Evolutionary conservation across 495 filamentous ascomycete genomes (phyloP).

Genomic region (Cercophora scortea): DNA sequence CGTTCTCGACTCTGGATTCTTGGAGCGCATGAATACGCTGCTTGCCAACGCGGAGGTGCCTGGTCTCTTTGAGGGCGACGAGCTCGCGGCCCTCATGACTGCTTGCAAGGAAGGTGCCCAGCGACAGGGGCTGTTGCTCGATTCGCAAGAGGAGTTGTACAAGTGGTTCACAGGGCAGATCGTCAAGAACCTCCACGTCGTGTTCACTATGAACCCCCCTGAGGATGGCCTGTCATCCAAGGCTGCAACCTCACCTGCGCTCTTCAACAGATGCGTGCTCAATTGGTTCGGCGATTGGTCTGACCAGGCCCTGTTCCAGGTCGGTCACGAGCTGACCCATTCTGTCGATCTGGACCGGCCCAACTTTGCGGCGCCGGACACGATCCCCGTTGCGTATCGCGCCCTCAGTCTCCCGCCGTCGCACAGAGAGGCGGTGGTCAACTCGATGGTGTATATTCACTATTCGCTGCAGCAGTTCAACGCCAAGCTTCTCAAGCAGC

Average conservation of each 20-base stretch:
- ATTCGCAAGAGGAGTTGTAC: constrained; percentile 97
- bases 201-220: constrained; percentile 99
- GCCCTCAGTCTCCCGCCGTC: constrained; percentile 76
- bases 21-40: constrained; percentile 98
- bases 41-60: constrained; percentile 97
- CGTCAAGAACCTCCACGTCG: constrained; percentile 96
- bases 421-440: constrained; percentile 84
- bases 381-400: constrained; percentile 83
- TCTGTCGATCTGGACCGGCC: constrained; percentile 87
- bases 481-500: constrained; percentile 77
- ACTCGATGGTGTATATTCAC: constrained; percentile 98
- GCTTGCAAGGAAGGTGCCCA: constrained; percentile 97
- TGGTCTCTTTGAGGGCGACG: constrained; percentile 95
- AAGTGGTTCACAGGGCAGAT: constrained; percentile 99
- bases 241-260: constrained; percentile 89
- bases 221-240: constrained; percentile 91
- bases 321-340: constrained; percentile 90
- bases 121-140: constrained; percentile 85
- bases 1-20: constrained; percentile 94
- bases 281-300: constrained; percentile 99
- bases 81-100: constrained; percentile 93
- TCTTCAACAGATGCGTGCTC: constrained; percentile 98
- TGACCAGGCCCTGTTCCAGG: constrained; percentile 97
- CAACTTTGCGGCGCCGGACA: constrained; percentile 80
- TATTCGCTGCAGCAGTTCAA: constrained; percentile 91